These are phyloP conservation scores for Coniferiporia sulphurascens DNA, from an alignment of 1,284 basidiomycete genomes.

Conservation along the genomic window DNA sequence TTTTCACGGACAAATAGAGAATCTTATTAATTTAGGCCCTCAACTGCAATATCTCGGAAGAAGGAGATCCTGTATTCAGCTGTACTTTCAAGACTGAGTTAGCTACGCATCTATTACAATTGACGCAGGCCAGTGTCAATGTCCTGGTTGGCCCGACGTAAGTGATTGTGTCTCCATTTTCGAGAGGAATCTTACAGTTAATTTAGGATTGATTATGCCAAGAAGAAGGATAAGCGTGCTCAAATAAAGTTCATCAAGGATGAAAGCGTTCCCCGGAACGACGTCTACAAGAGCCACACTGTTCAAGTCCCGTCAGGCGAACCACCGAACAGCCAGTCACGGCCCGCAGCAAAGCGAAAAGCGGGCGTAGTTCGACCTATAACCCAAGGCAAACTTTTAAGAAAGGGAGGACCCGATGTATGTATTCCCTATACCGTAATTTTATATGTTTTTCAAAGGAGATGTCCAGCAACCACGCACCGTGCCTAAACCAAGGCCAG, in stretches of 20 bases:
- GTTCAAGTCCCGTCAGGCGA: slow-evolving; percentile 90
- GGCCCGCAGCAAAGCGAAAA: slow-evolving; percentile 84
- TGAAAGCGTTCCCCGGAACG: slow-evolving; percentile 77
- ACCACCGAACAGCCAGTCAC: slow-evolving; percentile 74
- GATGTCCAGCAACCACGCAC: slow-evolving; percentile 39
- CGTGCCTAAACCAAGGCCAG: slow-evolving; percentile 50
- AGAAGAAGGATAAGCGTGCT: slow-evolving; percentile 97
- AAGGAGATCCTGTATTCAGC: slow-evolving; percentile 93
- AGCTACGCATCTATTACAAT: slow-evolving; percentile 73
- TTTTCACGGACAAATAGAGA: not conserved
- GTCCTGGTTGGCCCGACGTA: slow-evolving; percentile 76
- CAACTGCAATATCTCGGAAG: slow-evolving; percentile 77
- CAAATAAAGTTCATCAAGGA: slow-evolving; percentile 89
- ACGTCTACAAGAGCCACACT: slow-evolving; percentile 91
- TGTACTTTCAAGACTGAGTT: slow-evolving; percentile 98
- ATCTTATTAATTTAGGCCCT: slow-evolving; percentile 41
- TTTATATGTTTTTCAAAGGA: not conserved
- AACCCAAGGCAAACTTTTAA: slow-evolving; percentile 78
- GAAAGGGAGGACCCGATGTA: slow-evolving; percentile 70
- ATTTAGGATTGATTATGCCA: slow-evolving; percentile 77
- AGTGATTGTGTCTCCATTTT: slow-evolving; percentile 28
- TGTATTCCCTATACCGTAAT: slow-evolving; percentile 21
- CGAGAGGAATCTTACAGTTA: slow-evolving; percentile 12
- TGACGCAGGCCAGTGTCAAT: slow-evolving; percentile 75
- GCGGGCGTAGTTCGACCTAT: slow-evolving; percentile 80